Evolutionary conservation across 2,329 filamentous ascomycete genomes (phyloP).

Genomic region (Diaporthe sp.): DNA sequence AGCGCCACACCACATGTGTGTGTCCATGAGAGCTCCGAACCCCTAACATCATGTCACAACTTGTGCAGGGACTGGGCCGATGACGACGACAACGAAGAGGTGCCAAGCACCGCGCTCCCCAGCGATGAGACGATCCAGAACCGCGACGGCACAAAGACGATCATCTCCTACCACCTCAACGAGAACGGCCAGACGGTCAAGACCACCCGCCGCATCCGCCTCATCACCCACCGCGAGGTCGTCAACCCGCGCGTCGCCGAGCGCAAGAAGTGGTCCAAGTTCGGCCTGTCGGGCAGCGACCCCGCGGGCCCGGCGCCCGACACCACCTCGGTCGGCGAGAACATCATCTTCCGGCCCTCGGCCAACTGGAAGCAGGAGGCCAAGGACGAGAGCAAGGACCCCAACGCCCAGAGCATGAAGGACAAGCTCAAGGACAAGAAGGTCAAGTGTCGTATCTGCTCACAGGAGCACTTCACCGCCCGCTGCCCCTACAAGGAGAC

Average conservation of each 20-base stretch:
- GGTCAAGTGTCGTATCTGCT: slow-evolving; percentile 99
- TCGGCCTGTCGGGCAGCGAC: slow-evolving; percentile 91
- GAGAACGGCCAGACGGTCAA: slow-evolving; percentile 97
- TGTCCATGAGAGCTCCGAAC: background rate
- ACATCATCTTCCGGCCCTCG: slow-evolving; percentile 95
- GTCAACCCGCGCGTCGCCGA: slow-evolving; percentile 98
- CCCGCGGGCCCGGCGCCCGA: slow-evolving; percentile 84
- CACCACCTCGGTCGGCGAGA: slow-evolving; percentile 95
- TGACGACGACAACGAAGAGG: slow-evolving; percentile 91
- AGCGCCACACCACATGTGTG: background rate
- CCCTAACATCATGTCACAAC: slow-evolving; percentile 14
- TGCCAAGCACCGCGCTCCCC: slow-evolving; percentile 76
- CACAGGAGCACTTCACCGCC: slow-evolving; percentile 98
- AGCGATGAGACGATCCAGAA: slow-evolving; percentile 91
- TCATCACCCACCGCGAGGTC: slow-evolving; percentile 89
- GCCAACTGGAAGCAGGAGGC: slow-evolving; percentile 94
- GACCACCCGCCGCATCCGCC: slow-evolving; percentile 94
- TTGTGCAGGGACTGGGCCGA: slow-evolving; percentile 85
- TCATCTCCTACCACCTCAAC: slow-evolving; percentile 90
- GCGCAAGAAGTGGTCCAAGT: slow-evolving; percentile 93
- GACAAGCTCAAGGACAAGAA: slow-evolving; percentile 97
- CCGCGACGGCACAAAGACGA: slow-evolving; percentile 98
- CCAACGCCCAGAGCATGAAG: slow-evolving; percentile 81
- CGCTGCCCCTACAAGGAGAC: slow-evolving; percentile 99
- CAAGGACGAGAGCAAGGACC: slow-evolving; percentile 81